These are phyloP conservation scores for Mantamonas sphyraenae DNA, from an alignment of 78 protist genomes.

Conservation along the genomic window DNA sequence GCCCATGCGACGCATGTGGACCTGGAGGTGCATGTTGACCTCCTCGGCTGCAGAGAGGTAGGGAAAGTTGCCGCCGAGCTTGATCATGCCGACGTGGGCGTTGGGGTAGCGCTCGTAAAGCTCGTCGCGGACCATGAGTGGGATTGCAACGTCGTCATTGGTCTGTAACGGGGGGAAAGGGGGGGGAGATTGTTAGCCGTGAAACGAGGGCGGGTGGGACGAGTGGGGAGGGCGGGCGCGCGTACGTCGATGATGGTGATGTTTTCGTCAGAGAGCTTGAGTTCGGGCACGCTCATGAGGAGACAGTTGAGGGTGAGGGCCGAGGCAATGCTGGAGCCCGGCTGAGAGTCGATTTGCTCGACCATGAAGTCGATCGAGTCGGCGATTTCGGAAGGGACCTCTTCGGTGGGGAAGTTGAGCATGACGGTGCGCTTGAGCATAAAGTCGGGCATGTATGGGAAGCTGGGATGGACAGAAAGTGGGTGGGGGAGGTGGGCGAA, in stretches of 20 bases:
- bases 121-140: slow-evolving; percentile 44
- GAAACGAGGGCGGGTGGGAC: too few relatives aligned
- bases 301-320: too few relatives aligned
- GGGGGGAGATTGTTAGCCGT: too few relatives aligned
- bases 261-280: too few relatives aligned
- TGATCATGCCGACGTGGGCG: slow-evolving; percentile 36
- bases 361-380: slow-evolving; percentile 72
- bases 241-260: slow-evolving; percentile 32
- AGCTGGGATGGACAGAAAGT: not conserved
- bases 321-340: too few relatives aligned
- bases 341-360: too few relatives aligned
- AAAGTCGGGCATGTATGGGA: slow-evolving; percentile 58
- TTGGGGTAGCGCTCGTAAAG: slow-evolving; percentile 47
- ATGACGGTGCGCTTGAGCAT: slow-evolving; percentile 38
- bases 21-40: slow-evolving; percentile 46
- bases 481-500: not conserved
- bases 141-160: slow-evolving; percentile 36
- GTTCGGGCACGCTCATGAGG: too few relatives aligned
- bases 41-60: slow-evolving; percentile 53
- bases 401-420: slow-evolving; percentile 36
- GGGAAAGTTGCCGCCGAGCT: slow-evolving; percentile 60
- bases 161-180: too few relatives aligned
- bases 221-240: not conserved
- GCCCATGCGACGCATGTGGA: slow-evolving; percentile 13
- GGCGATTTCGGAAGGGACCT: slow-evolving; percentile 27